These are phyloP conservation scores for Phlyctochytrium arcticum DNA, from an alignment of 192 early-diverging fungal genomes.

Conservation along the genomic window DNA sequence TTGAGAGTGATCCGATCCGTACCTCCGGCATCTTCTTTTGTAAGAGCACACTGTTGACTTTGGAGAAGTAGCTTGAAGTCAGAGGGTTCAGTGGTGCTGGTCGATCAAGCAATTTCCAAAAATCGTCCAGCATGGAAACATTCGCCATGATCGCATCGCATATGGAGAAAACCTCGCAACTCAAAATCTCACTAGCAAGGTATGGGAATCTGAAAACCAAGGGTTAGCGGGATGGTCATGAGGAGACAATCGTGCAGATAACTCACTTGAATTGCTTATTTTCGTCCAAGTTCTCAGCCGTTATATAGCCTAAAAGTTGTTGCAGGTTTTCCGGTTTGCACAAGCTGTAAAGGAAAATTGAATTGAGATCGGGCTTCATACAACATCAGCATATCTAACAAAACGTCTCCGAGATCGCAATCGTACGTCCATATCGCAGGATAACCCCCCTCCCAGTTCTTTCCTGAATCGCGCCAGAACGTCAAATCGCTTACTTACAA, in stretches of 20 bases:
- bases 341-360: slow-evolving; percentile 48
- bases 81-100: slow-evolving; percentile 69
- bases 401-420: too few species aligned
- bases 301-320: slow-evolving; percentile 79
- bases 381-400: too few species aligned
- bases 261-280: slow-evolving; percentile 71
- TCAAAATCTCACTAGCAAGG: slow-evolving; percentile 72
- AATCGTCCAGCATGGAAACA: slow-evolving; percentile 67
- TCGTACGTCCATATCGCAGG: too few species aligned
- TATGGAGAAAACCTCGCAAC: slow-evolving; percentile 74
- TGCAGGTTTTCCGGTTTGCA: slow-evolving; percentile 68
- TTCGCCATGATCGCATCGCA: slow-evolving; percentile 71
- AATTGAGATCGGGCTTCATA: background rate
- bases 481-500: slow-evolving; percentile 46
- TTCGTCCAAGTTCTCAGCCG: slow-evolving; percentile 79
- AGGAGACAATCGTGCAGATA: background rate
- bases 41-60: slow-evolving; percentile 82
- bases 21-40: slow-evolving; percentile 86
- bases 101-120: slow-evolving; percentile 84
- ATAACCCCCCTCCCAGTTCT: too few species aligned
- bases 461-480: background rate
- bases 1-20: background rate
- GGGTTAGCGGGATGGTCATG: background rate
- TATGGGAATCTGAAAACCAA: slow-evolving; percentile 68
- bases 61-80: slow-evolving; percentile 87